Evolutionary conservation across 2,329 filamentous ascomycete genomes (phyloP), one percentile per base, ranked within the genome.

Genomic region (Sporothrix mexicana): DNA sequence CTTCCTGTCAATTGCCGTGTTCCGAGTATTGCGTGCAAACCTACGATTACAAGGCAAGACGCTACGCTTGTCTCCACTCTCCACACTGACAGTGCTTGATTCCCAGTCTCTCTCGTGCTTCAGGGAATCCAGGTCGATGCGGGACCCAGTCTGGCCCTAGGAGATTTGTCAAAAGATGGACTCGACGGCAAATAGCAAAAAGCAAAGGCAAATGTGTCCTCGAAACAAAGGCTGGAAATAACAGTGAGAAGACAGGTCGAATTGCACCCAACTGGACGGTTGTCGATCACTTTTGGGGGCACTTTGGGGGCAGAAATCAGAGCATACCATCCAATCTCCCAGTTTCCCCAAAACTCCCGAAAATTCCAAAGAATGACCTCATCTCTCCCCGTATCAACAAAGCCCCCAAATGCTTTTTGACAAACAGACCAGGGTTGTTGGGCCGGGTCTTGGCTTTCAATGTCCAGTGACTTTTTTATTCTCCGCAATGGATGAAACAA

Each of bases 301-400:
- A 5, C 7, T 20, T 64, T 45, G 36, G 59, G 59, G 59, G 36
- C 17, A 41, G 20, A 53, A 36, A 36, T 7, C 51, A 59, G 25
- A 59, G 23, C 23, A 57, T n/a, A n/a, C n/a, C n/a, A n/a, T n/a
- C n/a, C n/a, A 57, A 3, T 8, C 51, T 10, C 51, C 17, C 51
- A 55, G 25, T 20, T 25, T 13, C n/a, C 13, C 20, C 13, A 43
- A 47, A 3, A 7, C 25, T 17, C 30, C 61, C n/a, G 20, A 47
- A 47, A 66, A 49, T 66, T 49, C 43, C 43, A 66, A 66, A 49
- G 20, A 66, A 30, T 30, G 62, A 49, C 62, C 43, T 66, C 62
- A 49, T 49, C 30, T 20, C 15, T 41, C 17, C 8, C 17, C 57
- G 57, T 41, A 61, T 61, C 57, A 61, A 61, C 15, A 59, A 2